Evolutionary conservation across 305 asterid genomes (phyloP).

Genomic region (Ruellia speciosa): DNA sequence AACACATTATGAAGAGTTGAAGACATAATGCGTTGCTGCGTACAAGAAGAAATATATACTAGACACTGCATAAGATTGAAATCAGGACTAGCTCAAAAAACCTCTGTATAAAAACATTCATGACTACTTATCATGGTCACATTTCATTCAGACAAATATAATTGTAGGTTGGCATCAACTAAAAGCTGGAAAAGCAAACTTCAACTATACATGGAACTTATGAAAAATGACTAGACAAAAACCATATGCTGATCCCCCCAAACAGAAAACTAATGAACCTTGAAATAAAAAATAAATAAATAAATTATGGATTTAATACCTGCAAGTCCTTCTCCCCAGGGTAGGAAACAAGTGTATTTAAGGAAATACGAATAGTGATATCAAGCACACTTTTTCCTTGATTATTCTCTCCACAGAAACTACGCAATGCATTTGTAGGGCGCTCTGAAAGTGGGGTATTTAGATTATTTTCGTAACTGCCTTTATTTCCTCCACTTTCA

Average conservation of each 20-base stretch:
- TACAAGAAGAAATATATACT: constrained; percentile 15
- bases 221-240: constrained; percentile 8
- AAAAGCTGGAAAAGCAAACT: not conserved
- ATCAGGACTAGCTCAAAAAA: not conserved
- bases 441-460: not conserved
- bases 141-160: constrained; percentile 9
- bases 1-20: constrained; percentile 18
- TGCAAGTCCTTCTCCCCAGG: constrained; percentile 95
- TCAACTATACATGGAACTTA: not conserved
- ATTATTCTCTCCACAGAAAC: constrained; percentile 61
- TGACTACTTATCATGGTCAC: not conserved
- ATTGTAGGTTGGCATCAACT: not conserved
- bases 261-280: not conserved
- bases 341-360: constrained; percentile 63
- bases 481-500: constrained; percentile 35
- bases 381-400: constrained; percentile 82
- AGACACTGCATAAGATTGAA: constrained; percentile 6
- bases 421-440: constrained; percentile 42
- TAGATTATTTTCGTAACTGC: constrained; percentile 21
- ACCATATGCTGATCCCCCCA: not conserved
- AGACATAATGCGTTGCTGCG: not conserved
- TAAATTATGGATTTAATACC: constrained; percentile 41
- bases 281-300: constrained; percentile 15
- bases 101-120: not conserved
- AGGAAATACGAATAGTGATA: constrained; percentile 61